Conservation (phyloP, 371 early-diverging fungal genomes). For the Mucor indicus region DNA sequence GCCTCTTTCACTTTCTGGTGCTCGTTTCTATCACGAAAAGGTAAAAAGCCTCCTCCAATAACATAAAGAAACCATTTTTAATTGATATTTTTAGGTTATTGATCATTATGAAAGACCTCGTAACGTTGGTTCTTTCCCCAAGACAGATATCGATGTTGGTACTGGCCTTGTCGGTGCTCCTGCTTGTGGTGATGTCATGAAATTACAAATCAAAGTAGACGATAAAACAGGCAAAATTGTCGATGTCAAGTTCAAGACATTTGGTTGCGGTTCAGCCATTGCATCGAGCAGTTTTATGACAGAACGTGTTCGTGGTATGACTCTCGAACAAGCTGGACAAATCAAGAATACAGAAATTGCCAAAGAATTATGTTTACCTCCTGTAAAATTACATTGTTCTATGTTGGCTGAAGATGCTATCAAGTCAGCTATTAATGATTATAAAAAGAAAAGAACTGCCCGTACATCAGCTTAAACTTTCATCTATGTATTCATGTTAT, state of each 20-base stretch:
- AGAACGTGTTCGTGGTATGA: conserved; percentile 93
- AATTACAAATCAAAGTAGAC: conserved; percentile 97
- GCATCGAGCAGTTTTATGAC: conserved; percentile 94
- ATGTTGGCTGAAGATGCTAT: conserved; percentile 99
- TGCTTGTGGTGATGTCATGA: conserved; percentile 99
- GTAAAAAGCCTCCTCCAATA: conserved; percentile 22
- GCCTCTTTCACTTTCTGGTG: conserved; percentile 37
- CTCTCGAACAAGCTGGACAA: conserved; percentile 84
- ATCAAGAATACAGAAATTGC: conserved; percentile 98
- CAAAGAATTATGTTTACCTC: conserved; percentile 93
- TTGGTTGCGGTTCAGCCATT: conserved; percentile 99
- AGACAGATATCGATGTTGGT: conserved; percentile 85
- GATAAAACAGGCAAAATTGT: conserved; percentile 85
- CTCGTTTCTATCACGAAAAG: conserved; percentile 70
- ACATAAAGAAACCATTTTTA: not conserved
- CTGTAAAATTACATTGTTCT: conserved; percentile 98
- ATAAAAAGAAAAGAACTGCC: conserved; percentile 58
- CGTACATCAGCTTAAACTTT: not conserved
- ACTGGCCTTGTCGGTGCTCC: conserved; percentile 99
- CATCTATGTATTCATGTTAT: no score
- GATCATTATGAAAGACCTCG: conserved; percentile 96
- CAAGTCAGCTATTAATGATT: conserved; percentile 95
- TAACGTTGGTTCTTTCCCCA: conserved; percentile 95
- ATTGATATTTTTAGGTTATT: conserved; percentile 57
- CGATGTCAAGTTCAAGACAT: conserved; percentile 99